Evolutionary conservation across 176 grass and related monocot genomes (phyloP), one percentile per base, ranked within the genome.

Genomic region (Thalia dealbata): DNA sequence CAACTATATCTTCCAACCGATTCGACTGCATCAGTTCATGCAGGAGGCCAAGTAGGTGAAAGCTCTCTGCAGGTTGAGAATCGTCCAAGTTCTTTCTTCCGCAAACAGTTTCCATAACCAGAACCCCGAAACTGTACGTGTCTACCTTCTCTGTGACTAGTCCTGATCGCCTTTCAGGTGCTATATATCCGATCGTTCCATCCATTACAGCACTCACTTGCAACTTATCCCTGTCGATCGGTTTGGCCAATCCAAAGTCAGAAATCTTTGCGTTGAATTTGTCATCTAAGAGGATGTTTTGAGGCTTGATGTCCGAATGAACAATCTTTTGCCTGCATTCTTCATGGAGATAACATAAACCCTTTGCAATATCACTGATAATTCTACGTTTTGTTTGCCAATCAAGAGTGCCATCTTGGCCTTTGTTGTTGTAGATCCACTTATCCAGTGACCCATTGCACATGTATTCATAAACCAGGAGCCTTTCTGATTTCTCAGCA

Each of bases 291-390:
- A 95, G 84, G 58, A 93, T 89, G 21, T 86, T 92, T 45, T 81
- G 81, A 27, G 90, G 90, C 28, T 89, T 89, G 43, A 95, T 76
- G 76, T 90, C 91, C 28, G 87, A 25, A 82, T 95, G 87, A 72
- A 74, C 79, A 79, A 95, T 90, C 55, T 56, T 81, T 24, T 90
- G 79, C 5, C 55, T 70, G 14, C 87, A 90, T 19, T 85, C 84
- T 13, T 90, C 82, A 58, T 95, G 84, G 68, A 95, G 87, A 70
- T 95, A 95, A 32, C 75, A 56, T 14, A 95, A 32, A 25, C 84
- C 91, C 51, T 79, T 90, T 3, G 87, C 79, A 10, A 90, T 71
- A 18, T 81, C 65, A 0, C 38, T 54, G 22, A 90, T 64, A 35
- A 96, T 88, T 12, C 45, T 75, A 11, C 7, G 14, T 22, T 71